Percentiles rank a stretch among this genome's conserved stretches.
phyloP scores from a whole-genome alignment of 495 filamentous ascomycete species.

The Glonium stellatum region DNA sequence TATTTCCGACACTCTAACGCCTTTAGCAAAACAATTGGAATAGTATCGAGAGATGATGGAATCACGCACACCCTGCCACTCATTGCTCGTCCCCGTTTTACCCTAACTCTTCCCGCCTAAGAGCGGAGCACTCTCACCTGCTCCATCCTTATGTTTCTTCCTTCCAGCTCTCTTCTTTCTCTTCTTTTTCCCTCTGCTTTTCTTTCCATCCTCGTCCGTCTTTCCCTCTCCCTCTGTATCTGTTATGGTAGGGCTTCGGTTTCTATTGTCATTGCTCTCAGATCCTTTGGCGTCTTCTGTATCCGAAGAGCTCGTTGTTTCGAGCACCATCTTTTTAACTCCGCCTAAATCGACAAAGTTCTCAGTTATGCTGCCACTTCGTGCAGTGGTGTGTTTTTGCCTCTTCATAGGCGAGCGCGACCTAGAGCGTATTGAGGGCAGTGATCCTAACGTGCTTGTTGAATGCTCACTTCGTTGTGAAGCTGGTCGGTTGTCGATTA shows the following conservation, averaged over 20 bases:
- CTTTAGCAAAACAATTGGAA: no score
- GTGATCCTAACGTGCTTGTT: conserved; percentile 21
- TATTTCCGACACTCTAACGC: no score
- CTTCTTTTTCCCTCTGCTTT: conserved; percentile 18
- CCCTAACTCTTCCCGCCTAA: not conserved
- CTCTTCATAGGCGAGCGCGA: conserved; percentile 19
- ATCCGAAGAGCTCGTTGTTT: conserved; percentile 54
- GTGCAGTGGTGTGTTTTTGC: conserved; percentile 48
- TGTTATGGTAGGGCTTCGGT: no score
- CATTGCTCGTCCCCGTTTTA: no score
- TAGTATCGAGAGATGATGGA: no score
- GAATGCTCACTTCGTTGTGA: conserved; percentile 7
- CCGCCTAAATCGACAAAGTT: conserved; percentile 76
- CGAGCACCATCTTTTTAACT: conserved; percentile 76
- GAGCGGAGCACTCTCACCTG: conserved; percentile 3
- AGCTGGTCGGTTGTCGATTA: conserved; percentile 2
- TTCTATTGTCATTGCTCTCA: no score
- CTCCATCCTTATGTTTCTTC: conserved; percentile 13
- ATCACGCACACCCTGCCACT: no score
- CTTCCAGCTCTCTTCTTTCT: conserved; percentile 26
- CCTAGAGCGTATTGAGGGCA: conserved; percentile 16
- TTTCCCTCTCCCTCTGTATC: no score
- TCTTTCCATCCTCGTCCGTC: conserved; percentile 1
- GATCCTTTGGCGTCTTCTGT: conserved; percentile 6
- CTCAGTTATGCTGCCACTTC: conserved; percentile 84